phyloP scores from a whole-genome alignment of 306 rosid genomes.

The Parietaria judaica region DNA sequence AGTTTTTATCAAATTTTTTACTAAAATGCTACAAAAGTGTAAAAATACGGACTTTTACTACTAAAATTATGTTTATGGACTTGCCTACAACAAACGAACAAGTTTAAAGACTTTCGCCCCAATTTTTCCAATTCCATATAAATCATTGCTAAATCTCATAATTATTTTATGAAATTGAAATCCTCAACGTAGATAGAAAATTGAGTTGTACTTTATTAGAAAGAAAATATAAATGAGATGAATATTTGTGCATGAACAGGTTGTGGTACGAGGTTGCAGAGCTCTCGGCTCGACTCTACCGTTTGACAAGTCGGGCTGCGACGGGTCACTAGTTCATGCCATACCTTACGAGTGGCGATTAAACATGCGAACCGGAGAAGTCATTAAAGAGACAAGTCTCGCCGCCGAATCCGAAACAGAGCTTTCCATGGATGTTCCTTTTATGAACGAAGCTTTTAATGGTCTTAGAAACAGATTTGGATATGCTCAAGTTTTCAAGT shows the following conservation, averaged over 20 bases:
- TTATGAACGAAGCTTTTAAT: slow-evolving; percentile 37
- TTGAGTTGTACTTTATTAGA: too few species aligned
- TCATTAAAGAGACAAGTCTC: slow-evolving; percentile 36
- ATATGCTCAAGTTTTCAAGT: slow-evolving; percentile 46
- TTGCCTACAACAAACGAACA: too few species aligned
- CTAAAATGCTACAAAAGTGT: too few species aligned
- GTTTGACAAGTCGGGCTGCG: not conserved
- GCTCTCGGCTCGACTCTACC: slow-evolving; percentile 46
- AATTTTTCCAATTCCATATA: too few species aligned
- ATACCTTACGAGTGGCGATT: slow-evolving; percentile 57
- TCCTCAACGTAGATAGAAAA: too few species aligned
- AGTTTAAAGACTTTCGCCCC: too few species aligned
- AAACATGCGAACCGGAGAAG: slow-evolving; percentile 47
- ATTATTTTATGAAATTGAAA: too few species aligned
- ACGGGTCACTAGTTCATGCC: slow-evolving; percentile 17
- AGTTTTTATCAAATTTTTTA: not conserved
- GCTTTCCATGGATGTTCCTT: slow-evolving; percentile 55
- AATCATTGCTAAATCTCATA: too few species aligned
- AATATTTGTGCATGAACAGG: slow-evolving; percentile 28
- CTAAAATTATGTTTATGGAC: too few species aligned
- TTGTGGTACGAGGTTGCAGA: slow-evolving; percentile 68
- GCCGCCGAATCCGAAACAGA: slow-evolving; percentile 9
- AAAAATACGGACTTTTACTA: too few species aligned
- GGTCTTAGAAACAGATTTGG: slow-evolving; percentile 49
- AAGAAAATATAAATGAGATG: not conserved